Evolutionary conservation across 352 stramenopile species (phyloP), one percentile per base, ranked within the genome.

Genomic region (Phytophthora sp.): DNA sequence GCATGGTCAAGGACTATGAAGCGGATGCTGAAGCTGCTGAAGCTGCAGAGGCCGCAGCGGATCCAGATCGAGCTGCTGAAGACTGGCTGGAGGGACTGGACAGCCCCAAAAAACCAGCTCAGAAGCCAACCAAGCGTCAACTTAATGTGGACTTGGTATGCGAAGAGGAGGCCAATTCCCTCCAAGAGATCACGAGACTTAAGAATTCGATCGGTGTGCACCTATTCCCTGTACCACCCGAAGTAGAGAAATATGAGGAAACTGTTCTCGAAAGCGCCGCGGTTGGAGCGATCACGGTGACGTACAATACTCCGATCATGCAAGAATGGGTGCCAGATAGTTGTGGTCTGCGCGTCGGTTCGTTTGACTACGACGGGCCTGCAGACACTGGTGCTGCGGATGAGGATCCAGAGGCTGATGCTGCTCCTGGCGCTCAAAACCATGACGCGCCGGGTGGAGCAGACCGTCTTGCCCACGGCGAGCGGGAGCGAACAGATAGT

Each of bases 251-350:
- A 41, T 76, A 82, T 34, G 77, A 92, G 44, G 72, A 84, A n/a
- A 63, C 69, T 1, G 65, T 77, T 30, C 65, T 92, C 2, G 80
- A 92, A 48, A 88, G 72, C 39, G 51, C 70, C 7, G 67, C 83
- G 7, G 80, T 82, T 4, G 80, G 83, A 5, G 80, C 83, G 12
- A 54, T 90, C 23, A 77, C 82, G 9, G 55, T 92, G 24, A 89
- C 81, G 32, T 90, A 82, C 70, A 77, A 89, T 58, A 79, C 83
- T 13, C 80, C 81, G 23, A 76, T 90, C 35, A 92, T 90, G 83
- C 80, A 86, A 48, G 83, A 92, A 43, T 92, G 77, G 75, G 72
- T 90, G 23, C 77, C 80, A 1, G 76, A 89, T 55, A 65, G 62
- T 17, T 77, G 64, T 41, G 83, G 83, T 1, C 37, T 90, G 8